Percentiles rank a stretch among this genome's conserved stretches.
phyloP scores from a whole-genome alignment of 1,284 basidiomycete species.

The Marasmius oreades region DNA sequence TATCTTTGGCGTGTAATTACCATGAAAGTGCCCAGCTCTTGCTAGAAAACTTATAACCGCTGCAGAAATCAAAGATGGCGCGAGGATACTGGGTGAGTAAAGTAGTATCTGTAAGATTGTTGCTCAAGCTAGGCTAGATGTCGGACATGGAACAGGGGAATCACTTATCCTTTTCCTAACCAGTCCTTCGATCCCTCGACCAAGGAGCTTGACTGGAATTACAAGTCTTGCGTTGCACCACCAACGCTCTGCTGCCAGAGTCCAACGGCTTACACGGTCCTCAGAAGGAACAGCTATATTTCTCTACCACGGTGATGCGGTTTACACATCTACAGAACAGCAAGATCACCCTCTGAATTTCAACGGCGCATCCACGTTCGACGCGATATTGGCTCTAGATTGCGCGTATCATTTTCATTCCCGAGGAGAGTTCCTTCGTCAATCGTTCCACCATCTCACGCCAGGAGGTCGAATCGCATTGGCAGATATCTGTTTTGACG shows the following conservation, averaged over 20 bases:
- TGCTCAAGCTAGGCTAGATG: conserved; percentile 39
- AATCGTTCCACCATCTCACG: conserved; percentile 41
- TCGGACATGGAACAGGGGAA: conserved; percentile 72
- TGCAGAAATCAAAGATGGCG: conserved; percentile 36
- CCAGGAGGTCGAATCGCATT: conserved; percentile 56
- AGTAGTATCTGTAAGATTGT: conserved; percentile 1
- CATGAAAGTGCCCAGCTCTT: conserved; percentile 37
- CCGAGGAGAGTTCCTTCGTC: conserved; percentile 44
- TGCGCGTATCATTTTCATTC: conserved; percentile 71
- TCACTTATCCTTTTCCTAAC: conserved; percentile 53
- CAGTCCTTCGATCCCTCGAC: conserved; percentile 42
- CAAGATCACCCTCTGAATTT: conserved; percentile 40
- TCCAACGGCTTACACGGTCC: conserved; percentile 24
- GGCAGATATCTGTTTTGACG: conserved; percentile 59
- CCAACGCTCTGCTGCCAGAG: conserved; percentile 39
- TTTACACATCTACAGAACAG: conserved; percentile 30
- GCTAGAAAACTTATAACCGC: conserved; percentile 48
- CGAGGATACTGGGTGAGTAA: conserved; percentile 50
- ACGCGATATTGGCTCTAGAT: conserved; percentile 58
- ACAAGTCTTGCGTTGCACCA: conserved; percentile 56
- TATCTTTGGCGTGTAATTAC: background rate
- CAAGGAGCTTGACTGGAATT: conserved; percentile 51
- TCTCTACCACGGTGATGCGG: conserved; percentile 48
- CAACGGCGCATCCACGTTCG: conserved; percentile 29
- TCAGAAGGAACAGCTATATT: conserved; percentile 13